These are phyloP conservation scores for Albugo candida DNA, from an alignment of 352 stramenopile genomes.

Conservation along the genomic window DNA sequence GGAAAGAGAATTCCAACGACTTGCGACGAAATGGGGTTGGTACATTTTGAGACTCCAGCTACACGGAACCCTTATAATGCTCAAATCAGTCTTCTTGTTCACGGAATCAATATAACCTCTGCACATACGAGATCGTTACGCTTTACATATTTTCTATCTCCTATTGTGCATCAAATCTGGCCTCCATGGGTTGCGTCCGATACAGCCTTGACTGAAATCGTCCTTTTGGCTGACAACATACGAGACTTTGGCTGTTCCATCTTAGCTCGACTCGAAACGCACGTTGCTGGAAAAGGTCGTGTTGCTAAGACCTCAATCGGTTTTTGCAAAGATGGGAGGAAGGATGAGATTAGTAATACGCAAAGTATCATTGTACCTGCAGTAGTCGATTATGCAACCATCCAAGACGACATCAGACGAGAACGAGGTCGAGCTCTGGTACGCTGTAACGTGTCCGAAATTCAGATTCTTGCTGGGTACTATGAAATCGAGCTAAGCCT, in stretches of 20 bases:
- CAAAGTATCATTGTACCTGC: not conserved
- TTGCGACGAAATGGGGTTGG: slow-evolving; percentile 5
- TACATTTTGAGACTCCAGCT: slow-evolving; percentile 24
- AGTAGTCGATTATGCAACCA: not conserved
- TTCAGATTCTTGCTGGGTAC: slow-evolving; percentile 12
- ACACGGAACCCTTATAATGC: slow-evolving; percentile 20
- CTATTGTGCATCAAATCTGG: slow-evolving; percentile 25
- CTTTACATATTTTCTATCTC: slow-evolving; percentile 37
- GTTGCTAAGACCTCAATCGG: not conserved
- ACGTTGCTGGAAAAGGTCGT: not conserved
- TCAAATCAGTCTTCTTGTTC: slow-evolving; percentile 41
- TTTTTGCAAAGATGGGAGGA: not conserved
- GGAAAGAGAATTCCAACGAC: slow-evolving; percentile 1
- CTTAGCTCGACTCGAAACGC: slow-evolving; percentile 15
- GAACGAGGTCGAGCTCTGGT: too few relatives aligned
- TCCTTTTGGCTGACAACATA: slow-evolving; percentile 28
- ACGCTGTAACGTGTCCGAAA: not conserved
- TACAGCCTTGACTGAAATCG: slow-evolving; percentile 9
- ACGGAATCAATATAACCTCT: slow-evolving; percentile 59
- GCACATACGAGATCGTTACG: slow-evolving; percentile 19
- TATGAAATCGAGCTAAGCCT: slow-evolving; percentile 50
- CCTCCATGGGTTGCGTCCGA: slow-evolving; percentile 29
- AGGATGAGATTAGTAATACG: not conserved
- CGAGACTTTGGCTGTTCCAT: slow-evolving; percentile 24
- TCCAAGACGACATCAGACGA: not conserved